These are phyloP conservation scores for Asterella californica DNA, from an alignment of 225 moss, liverwort and hornwort species.

Conservation along the genomic window DNA sequence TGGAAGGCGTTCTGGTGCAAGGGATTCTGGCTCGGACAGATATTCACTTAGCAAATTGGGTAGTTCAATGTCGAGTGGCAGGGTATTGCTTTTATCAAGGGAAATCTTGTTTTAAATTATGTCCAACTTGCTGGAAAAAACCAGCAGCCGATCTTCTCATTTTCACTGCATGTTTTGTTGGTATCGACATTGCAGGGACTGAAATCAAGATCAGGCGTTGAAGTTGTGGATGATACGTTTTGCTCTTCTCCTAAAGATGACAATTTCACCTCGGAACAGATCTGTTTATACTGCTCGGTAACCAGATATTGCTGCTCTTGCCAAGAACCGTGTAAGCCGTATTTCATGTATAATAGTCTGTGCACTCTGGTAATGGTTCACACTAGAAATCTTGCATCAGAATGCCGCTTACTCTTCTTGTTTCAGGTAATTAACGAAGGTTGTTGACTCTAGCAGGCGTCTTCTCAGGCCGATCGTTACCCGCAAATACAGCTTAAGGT, in stretches of 20 bases:
- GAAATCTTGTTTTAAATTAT: too few species aligned
- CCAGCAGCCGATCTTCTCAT: background rate
- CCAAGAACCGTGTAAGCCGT: background rate
- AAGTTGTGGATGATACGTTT: slow-evolving; percentile 15
- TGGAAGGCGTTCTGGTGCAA: too few species aligned
- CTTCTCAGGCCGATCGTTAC: slow-evolving; percentile 12
- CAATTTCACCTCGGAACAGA: background rate
- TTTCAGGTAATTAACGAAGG: background rate
- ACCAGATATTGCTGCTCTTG: background rate
- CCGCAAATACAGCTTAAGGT: slow-evolving; percentile 34
- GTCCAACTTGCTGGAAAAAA: too few species aligned
- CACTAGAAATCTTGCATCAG: background rate
- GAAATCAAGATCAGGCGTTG: slow-evolving; percentile 9
- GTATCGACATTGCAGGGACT: background rate
- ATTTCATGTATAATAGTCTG: background rate
- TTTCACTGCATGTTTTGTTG: background rate
- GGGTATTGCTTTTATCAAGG: too few species aligned
- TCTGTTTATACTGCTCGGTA: slow-evolving; percentile 45
- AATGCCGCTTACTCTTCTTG: background rate
- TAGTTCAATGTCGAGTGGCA: too few species aligned
- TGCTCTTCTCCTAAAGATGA: slow-evolving; percentile 6
- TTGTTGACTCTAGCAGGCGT: slow-evolving; percentile 13
- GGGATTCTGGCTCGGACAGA: too few species aligned
- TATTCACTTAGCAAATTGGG: too few species aligned
- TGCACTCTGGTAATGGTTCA: too few species aligned